A percentile compares a stretch with the other conserved stretches of the same genome.
phyloP scores from a whole-genome alignment of 768 basidiomycete genomes.

The Psilocybe cubensis region DNA sequence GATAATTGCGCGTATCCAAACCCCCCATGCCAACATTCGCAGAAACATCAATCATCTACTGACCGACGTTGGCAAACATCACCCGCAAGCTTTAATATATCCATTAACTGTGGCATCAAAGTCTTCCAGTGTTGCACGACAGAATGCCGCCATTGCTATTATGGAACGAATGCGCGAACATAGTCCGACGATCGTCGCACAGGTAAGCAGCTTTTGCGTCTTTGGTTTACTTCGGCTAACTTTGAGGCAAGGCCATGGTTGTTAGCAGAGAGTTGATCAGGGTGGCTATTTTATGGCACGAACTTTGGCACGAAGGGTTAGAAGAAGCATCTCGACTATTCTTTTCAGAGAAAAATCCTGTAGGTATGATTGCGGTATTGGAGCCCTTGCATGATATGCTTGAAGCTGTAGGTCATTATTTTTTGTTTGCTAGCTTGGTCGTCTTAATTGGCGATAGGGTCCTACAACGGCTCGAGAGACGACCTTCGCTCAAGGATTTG shows the following conservation, averaged over 20 bases:
- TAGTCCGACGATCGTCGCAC: slow-evolving; percentile 83
- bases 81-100: slow-evolving; percentile 97
- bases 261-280: slow-evolving; percentile 96
- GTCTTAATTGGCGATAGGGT: slow-evolving; percentile 53
- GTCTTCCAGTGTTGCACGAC: slow-evolving; percentile 83
- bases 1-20: slow-evolving; percentile 99
- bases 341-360: slow-evolving; percentile 96
- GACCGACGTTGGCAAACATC: slow-evolving; percentile 92
- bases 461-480: slow-evolving; percentile 94
- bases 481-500: slow-evolving; percentile 93
- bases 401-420: slow-evolving; percentile 65
- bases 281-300: slow-evolving; percentile 98
- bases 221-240: background rate
- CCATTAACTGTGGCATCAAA: slow-evolving; percentile 95
- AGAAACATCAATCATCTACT: slow-evolving; percentile 88
- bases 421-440: background rate
- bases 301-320: slow-evolving; percentile 97
- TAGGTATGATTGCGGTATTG: slow-evolving; percentile 93
- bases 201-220: slow-evolving; percentile 47
- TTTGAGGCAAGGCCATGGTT: slow-evolving; percentile 64
- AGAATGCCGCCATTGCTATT: slow-evolving; percentile 81
- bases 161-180: slow-evolving; percentile 96
- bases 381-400: slow-evolving; percentile 94
- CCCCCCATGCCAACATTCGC: slow-evolving; percentile 84
- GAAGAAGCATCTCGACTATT: slow-evolving; percentile 97